phyloP scores from a whole-genome alignment of 2,329 filamentous ascomycete genomes.

The Trichoderma pleuroti region DNA sequence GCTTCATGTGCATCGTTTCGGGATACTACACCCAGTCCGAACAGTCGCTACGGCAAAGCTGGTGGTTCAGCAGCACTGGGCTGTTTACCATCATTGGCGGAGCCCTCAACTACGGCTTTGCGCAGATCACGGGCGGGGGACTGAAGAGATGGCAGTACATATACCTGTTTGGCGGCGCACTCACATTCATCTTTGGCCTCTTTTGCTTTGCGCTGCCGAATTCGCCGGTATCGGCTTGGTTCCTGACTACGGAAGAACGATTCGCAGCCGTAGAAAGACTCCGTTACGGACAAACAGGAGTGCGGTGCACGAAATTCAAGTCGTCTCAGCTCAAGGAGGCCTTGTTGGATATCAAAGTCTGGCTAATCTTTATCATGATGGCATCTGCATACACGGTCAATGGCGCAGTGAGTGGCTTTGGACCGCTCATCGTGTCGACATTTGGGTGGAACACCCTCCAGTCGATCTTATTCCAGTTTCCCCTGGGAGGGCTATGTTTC shows the following conservation, averaged over 20 bases:
- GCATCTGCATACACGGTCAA: slow-evolving; percentile 68
- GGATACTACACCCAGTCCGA: slow-evolving; percentile 63
- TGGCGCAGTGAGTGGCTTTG: slow-evolving; percentile 67
- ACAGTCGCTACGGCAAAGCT: slow-evolving; percentile 61
- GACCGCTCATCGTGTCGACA: slow-evolving; percentile 67
- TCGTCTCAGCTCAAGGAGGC: slow-evolving; percentile 55
- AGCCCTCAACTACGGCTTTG: slow-evolving; percentile 64
- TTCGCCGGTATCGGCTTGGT: slow-evolving; percentile 66
- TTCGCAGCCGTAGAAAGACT: slow-evolving; percentile 63
- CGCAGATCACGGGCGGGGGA: slow-evolving; percentile 53
- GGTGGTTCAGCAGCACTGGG: slow-evolving; percentile 62
- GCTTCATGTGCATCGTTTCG: slow-evolving; percentile 62
- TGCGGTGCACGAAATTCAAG: slow-evolving; percentile 60
- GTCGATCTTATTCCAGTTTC: slow-evolving; percentile 71
- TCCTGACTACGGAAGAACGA: slow-evolving; percentile 59
- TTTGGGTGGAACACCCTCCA: slow-evolving; percentile 64
- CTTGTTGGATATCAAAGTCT: slow-evolving; percentile 58
- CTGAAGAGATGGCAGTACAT: slow-evolving; percentile 67
- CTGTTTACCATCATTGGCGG: slow-evolving; percentile 62
- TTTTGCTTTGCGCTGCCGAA: slow-evolving; percentile 64
- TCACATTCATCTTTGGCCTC: slow-evolving; percentile 63
- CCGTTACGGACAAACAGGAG: slow-evolving; percentile 59
- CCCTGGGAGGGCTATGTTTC: slow-evolving; percentile 65
- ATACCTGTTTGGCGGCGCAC: slow-evolving; percentile 60
- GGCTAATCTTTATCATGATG: slow-evolving; percentile 65